Evolutionary conservation across 169 alveolate species (phyloP), one percentile per base, ranked within the genome.

Genomic region (Hepatocystis sp.): DNA sequence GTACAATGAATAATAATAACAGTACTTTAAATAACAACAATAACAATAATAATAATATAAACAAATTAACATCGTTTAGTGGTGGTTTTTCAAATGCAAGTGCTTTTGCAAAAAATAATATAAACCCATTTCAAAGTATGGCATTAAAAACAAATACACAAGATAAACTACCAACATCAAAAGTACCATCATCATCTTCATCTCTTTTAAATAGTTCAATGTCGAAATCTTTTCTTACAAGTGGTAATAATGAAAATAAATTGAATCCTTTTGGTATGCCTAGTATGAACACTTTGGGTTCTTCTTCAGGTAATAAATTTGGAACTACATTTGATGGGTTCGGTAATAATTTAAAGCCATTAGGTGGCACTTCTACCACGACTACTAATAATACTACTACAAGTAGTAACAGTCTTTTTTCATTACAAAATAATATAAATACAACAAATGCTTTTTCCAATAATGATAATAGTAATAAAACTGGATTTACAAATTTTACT

Each of bases 71-170:
- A 76, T 76, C 58, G 42, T 58, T 42, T 56, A 76, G 76, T 2
- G 88, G 88, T 10, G 56, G 56, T 76, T 76, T 76, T 13, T 76
- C 88, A 25, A 58, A 76, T 58, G 42, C 71, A 44, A 76, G 53
- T 58, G 25, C 88, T 10, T 76, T 76, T 76, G 71, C 78, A 58
- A 76, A 76, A 56, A 76, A 17, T 76, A 56, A 76, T 56, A 3
- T 76, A 56, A 76, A 76, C 23, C 88, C 88, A 27, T 76, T 76
- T 76, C 88, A 76, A 39, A 76, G 78, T 58, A 76, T 76, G 53
- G 67, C 88, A n/a, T 27, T 76, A 13, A 55, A 76, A 36, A 76
- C 88, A 25, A 56, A 64, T 11, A 17, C 71, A 19, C 88, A 76
- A 34, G 39, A 47, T 76, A 76, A 76, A n/a, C n/a, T n/a, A n/a